Percentiles rank a stretch among this genome's conserved stretches.
These are phyloP conservation scores for Schizopora paradoxa DNA, from an alignment of 1,284 basidiomycete species.

Conservation along the genomic window DNA sequence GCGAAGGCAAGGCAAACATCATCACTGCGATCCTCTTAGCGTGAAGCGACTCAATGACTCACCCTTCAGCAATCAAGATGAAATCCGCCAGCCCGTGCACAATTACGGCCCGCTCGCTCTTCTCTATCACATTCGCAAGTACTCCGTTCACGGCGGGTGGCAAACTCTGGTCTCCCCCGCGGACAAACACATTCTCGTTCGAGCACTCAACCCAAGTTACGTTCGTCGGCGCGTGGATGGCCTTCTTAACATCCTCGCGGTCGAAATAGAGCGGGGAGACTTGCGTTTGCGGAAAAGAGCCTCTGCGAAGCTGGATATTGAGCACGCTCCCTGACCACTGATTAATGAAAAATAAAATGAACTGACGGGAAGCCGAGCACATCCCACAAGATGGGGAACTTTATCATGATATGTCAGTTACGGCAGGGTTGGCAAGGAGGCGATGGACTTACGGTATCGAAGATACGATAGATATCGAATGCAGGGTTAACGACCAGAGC, in stretches of 20 bases:
- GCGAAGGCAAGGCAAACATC: no score
- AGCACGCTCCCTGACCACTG: not conserved
- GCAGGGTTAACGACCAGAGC: slow-evolving; percentile 63
- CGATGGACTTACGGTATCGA: slow-evolving; percentile 47
- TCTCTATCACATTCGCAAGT: slow-evolving; percentile 70
- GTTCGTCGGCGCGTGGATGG: slow-evolving; percentile 64
- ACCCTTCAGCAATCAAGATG: slow-evolving; percentile 69
- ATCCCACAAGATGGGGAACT: slow-evolving; percentile 62
- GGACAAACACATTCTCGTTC: slow-evolving; percentile 52
- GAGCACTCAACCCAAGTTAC: slow-evolving; percentile 64
- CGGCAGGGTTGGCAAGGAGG: not conserved
- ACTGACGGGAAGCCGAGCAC: slow-evolving; percentile 70
- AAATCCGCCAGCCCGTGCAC: slow-evolving; percentile 70
- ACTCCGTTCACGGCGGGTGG: slow-evolving; percentile 55
- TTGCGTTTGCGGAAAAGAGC: slow-evolving; percentile 50
- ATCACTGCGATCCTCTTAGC: not conserved
- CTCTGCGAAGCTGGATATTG: slow-evolving; percentile 34
- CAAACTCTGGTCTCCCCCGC: slow-evolving; percentile 48
- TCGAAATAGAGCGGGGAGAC: slow-evolving; percentile 55
- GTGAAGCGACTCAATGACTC: slow-evolving; percentile 19
- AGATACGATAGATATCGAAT: slow-evolving; percentile 72
- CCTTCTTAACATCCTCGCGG: slow-evolving; percentile 61
- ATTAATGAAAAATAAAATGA: slow-evolving; percentile 1
- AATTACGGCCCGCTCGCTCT: slow-evolving; percentile 63
- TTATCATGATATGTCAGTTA: slow-evolving; percentile 22